Conservation (phyloP, 2,329 filamentous ascomycete species). For the Thelonectria blattea region DNA sequence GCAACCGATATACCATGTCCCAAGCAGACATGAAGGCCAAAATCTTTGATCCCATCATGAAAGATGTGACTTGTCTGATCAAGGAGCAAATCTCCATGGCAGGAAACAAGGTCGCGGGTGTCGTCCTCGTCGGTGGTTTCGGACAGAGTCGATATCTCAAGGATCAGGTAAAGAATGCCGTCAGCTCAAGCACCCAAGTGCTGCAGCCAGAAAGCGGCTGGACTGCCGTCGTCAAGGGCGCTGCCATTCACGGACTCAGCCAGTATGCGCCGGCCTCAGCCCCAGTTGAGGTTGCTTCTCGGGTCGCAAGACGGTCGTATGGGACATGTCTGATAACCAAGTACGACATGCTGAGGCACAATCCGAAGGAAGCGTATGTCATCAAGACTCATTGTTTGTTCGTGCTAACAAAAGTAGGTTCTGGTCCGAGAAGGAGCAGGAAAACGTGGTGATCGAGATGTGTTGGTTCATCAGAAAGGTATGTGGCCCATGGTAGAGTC, state of each 20-base stretch:
- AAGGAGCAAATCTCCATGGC: constrained; percentile 49
- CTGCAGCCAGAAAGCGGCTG: constrained; percentile 57
- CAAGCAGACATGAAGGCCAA: constrained; percentile 69
- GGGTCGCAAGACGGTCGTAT: constrained; percentile 46
- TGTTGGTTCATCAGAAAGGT: constrained; percentile 50
- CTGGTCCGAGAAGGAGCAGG: constrained; percentile 47
- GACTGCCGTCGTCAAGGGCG: constrained; percentile 58
- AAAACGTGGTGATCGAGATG: constrained; percentile 46
- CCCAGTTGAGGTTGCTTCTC: constrained; percentile 42
- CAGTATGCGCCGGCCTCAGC: constrained; percentile 39
- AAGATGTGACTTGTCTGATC: constrained; percentile 50
- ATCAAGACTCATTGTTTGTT: neutral
- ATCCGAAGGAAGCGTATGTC: constrained; percentile 45
- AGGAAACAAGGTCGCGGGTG: constrained; percentile 43
- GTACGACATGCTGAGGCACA: constrained; percentile 46
- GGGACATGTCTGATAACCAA: constrained; percentile 45
- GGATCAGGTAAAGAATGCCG: constrained; percentile 45
- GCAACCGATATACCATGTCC: constrained; percentile 42
- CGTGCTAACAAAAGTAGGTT: constrained; percentile 38
- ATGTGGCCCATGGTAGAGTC: neutral
- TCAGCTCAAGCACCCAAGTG: constrained; percentile 47
- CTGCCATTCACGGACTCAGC: constrained; percentile 50
- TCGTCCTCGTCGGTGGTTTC: constrained; percentile 58
- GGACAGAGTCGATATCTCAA: constrained; percentile 54
- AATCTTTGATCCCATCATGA: constrained; percentile 52